Conservation (phyloP, 495 filamentous ascomycete species). For the Penicillium steckii region DNA sequence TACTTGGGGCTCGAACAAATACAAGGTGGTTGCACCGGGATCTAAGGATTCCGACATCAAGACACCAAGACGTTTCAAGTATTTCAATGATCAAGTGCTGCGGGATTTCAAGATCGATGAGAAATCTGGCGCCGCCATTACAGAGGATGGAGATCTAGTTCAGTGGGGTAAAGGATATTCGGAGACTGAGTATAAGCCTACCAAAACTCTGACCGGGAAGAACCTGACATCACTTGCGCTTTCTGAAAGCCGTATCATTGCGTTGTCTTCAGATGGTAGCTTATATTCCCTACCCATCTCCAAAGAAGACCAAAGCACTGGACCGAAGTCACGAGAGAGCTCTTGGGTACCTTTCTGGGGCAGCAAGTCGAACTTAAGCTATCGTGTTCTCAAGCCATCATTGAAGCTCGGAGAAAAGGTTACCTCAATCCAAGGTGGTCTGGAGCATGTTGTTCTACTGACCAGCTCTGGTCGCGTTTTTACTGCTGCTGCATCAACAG, state of each 20-base stretch:
- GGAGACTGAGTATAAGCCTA: conserved; percentile 54
- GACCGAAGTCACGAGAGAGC: conserved; percentile 57
- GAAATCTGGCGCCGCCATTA: conserved; percentile 83
- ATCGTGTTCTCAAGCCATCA: conserved; percentile 67
- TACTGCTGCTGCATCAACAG: conserved; percentile 74
- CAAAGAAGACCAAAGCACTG: conserved; percentile 61
- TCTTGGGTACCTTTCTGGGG: conserved; percentile 80
- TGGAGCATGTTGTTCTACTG: conserved; percentile 81
- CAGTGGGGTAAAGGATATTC: conserved; percentile 88
- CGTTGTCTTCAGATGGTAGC: conserved; percentile 69
- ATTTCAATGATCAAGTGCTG: conserved; percentile 82
- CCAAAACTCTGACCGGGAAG: conserved; percentile 76
- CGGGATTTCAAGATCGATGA: conserved; percentile 84
- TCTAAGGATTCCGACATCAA: conserved; percentile 76
- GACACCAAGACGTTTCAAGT: conserved; percentile 71
- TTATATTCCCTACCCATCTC: conserved; percentile 88
- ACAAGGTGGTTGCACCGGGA: conserved; percentile 79
- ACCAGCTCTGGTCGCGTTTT: conserved; percentile 87
- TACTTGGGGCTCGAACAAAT: conserved; percentile 89
- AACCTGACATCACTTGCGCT: conserved; percentile 68
- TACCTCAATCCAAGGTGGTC: conserved; percentile 67
- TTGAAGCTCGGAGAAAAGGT: conserved; percentile 75
- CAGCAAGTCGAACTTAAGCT: conserved; percentile 58
- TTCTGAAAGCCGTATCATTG: conserved; percentile 80
- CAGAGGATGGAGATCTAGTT: conserved; percentile 82